A percentile compares a stretch with the other conserved stretches of the same genome.
Evolutionary conservation across 2,329 filamentous ascomycete genomes (phyloP).

Genomic region (Exophiala lecanii-corni): DNA sequence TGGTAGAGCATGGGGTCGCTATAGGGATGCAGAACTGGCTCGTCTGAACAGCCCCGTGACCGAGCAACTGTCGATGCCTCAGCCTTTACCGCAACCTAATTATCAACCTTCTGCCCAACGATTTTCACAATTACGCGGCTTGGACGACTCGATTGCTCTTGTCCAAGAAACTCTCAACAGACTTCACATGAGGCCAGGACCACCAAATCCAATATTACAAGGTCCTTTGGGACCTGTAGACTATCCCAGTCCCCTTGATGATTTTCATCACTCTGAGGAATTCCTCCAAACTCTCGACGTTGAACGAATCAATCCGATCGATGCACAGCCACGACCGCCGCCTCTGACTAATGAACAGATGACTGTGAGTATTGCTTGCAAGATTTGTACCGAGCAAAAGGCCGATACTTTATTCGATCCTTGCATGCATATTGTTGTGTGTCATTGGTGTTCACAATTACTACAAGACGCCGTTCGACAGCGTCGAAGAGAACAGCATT

Average conservation of each 20-base stretch:
- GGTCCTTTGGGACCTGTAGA: neutral
- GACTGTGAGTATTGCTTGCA: slow-evolving; percentile 22
- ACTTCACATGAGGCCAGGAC: neutral
- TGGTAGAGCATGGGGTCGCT: slow-evolving; percentile 22
- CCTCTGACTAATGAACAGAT: slow-evolving; percentile 18
- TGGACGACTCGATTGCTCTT: neutral
- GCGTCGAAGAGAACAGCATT: neutral
- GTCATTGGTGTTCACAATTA: slow-evolving; percentile 24
- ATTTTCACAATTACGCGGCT: neutral
- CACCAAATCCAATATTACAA: too few relatives aligned
- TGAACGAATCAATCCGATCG: slow-evolving; percentile 19
- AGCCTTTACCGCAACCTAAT: neutral
- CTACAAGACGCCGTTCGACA: slow-evolving; percentile 9
- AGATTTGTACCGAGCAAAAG: slow-evolving; percentile 25
- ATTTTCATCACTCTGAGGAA: neutral
- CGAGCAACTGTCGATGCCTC: neutral
- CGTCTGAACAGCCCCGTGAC: neutral
- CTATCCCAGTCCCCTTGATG: neutral
- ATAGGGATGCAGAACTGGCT: slow-evolving; percentile 21
- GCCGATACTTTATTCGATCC: slow-evolving; percentile 24
- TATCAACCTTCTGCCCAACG: neutral
- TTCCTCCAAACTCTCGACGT: neutral
- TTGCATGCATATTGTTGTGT: slow-evolving; percentile 26
- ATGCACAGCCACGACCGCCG: slow-evolving; percentile 20
- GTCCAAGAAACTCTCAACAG: neutral